Evolutionary conservation across 2,329 filamentous ascomycete species (phyloP), one percentile per base, ranked within the genome.

Genomic region (Alternaria sp.): DNA sequence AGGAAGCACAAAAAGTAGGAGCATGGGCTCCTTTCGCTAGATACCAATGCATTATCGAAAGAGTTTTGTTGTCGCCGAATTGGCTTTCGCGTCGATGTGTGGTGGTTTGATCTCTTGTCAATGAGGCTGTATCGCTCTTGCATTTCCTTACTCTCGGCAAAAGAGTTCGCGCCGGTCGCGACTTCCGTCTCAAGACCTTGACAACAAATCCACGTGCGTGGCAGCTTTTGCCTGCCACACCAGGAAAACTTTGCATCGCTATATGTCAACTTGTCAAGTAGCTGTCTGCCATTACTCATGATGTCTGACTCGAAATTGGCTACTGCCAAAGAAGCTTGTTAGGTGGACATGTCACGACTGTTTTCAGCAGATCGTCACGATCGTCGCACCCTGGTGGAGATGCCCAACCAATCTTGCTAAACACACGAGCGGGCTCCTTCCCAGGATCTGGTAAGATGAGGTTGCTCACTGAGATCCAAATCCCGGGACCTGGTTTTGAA

Each of bases 1-100:
- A 11, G 15, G 28, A 40, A 26, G 21, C 23, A 36, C 43, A 13
- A 49, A 36, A 59, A 17, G 49, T 13, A 8, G 49, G 28, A 52
- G 30, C n/a, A 3, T 17, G 30, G 49, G 49, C 28, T n/a, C 19
- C n/a, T 47, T 15, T 19, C 6, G 25, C 15, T 44, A 51, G 50
- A 60, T 55, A 40, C 44, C 57, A 56, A 62, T 61, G 46, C 36
- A 40, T 47, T 9, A 23, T 32, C 32, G 25, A 4, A 28, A 49
- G 26, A 13, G 19, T 4, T 56, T 46, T 17, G 6, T 56, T 11
- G 53, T 45, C 25, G 7, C 36, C 3, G 28, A 32, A 28, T 2
- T 25, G 10, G 30, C 23, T 13, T 11, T 26, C 50, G 25, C 9
- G 40, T 30, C 6, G 17, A 7, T 26, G 0, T n/a, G 1, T 10